These are phyloP conservation scores for Verticillium nonalfalfae DNA, from an alignment of 2,329 filamentous ascomycete species.

Conservation along the genomic window DNA sequence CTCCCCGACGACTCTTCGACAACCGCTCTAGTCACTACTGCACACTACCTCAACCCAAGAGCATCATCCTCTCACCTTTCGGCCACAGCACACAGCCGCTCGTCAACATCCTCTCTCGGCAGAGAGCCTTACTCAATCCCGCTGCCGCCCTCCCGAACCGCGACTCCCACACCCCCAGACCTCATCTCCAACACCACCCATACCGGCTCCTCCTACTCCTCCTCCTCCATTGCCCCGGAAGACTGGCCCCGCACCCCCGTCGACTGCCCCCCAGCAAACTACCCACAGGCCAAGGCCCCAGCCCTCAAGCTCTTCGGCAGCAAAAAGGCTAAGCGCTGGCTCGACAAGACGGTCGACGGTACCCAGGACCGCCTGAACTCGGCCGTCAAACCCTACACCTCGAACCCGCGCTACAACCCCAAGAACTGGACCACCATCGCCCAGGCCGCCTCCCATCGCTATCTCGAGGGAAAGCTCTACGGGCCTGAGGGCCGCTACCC, in stretches of 20 bases:
- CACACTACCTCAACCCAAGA: background rate
- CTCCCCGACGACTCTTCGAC: background rate
- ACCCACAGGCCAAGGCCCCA: background rate
- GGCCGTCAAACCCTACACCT: conserved; percentile 8
- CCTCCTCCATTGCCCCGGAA: background rate
- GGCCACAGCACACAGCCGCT: background rate
- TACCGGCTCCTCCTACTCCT: background rate
- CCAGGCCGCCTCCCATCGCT: background rate
- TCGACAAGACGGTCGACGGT: background rate
- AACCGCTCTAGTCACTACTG: too few species aligned
- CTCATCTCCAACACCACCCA: background rate
- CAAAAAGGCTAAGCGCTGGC: background rate
- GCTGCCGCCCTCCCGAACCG: background rate
- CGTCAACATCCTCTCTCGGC: background rate
- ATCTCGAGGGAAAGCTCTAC: background rate
- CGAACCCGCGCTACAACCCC: conserved; percentile 9
- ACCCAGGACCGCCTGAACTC: background rate
- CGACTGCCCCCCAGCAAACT: background rate
- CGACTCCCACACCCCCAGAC: background rate
- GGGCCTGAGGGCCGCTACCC: background rate
- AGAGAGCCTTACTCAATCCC: background rate
- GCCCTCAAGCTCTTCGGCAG: background rate
- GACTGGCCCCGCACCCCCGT: background rate
- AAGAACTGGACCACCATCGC: background rate
- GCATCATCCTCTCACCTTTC: background rate